Percentiles rank a stretch among this genome's conserved stretches.
Evolutionary conservation across 768 basidiomycete species (phyloP).

Genomic region (Tubosaeta sp.): DNA sequence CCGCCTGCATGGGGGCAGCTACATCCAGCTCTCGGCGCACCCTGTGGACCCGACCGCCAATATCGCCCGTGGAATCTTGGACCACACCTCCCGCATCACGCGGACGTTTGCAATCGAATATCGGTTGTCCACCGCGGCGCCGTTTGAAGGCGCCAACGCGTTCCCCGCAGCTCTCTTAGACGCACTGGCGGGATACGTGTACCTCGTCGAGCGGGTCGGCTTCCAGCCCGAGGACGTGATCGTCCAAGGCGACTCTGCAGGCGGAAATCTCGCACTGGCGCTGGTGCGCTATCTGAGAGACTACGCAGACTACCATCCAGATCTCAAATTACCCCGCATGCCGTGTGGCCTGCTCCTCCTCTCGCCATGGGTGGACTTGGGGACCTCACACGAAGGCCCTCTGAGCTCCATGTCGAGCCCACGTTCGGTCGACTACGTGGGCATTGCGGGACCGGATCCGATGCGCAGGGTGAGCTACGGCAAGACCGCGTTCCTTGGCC

Average conservation of each 20-base stretch:
- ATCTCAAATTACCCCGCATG: slow-evolving; percentile 15
- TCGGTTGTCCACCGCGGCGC: slow-evolving; percentile 34
- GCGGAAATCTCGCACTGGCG: slow-evolving; percentile 44
- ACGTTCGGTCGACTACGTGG: slow-evolving; percentile 27
- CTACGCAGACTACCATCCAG: slow-evolving; percentile 8
- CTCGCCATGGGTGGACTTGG: slow-evolving; percentile 29
- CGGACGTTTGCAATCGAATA: slow-evolving; percentile 45
- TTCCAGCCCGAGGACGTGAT: slow-evolving; percentile 43
- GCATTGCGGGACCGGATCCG: not conserved
- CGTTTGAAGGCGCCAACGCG: slow-evolving; percentile 30
- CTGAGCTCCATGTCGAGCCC: slow-evolving; percentile 36
- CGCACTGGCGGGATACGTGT: slow-evolving; percentile 45
- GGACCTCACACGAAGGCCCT: slow-evolving; percentile 23
- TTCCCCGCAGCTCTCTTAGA: slow-evolving; percentile 56
- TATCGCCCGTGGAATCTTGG: slow-evolving; percentile 19
- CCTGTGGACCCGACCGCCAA: slow-evolving; percentile 23
- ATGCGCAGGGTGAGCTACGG: not conserved
- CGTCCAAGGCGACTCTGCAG: slow-evolving; percentile 50
- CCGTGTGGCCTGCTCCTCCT: slow-evolving; percentile 33
- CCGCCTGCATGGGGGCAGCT: slow-evolving; percentile 31
- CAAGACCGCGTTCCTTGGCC: slow-evolving; percentile 42
- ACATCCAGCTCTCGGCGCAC: slow-evolving; percentile 25
- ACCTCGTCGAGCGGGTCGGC: slow-evolving; percentile 42
- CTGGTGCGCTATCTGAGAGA: slow-evolving; percentile 36
- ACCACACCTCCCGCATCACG: slow-evolving; percentile 11